These are phyloP conservation scores for Silybum marianum DNA, from an alignment of 129 eudicot genomes.

Conservation along the genomic window DNA sequence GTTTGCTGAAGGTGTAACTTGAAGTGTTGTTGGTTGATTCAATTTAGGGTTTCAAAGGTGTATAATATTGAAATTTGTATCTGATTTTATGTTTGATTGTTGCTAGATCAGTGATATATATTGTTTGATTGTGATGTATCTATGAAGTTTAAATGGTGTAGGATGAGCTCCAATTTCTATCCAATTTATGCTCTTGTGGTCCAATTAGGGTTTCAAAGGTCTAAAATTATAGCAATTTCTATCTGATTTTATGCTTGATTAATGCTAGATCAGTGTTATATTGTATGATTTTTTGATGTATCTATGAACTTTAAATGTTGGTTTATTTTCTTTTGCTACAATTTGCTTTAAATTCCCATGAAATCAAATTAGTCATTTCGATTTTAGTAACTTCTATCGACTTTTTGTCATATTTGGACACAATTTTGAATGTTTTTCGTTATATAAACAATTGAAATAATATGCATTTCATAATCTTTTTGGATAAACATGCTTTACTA, in stretches of 20 bases:
- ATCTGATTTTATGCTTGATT: constrained; percentile 1
- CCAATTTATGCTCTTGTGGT: neutral
- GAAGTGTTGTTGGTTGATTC: constrained; percentile 24
- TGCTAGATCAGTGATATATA: neutral
- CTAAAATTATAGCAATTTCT: neutral
- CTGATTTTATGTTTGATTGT: neutral
- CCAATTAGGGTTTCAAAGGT: neutral
- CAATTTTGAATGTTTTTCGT: neutral
- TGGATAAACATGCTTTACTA: neutral
- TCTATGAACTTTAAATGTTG: neutral
- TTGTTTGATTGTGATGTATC: too few relatives aligned
- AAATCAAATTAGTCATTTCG: neutral
- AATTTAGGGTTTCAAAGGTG: constrained; percentile 27
- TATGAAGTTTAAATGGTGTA: too few relatives aligned
- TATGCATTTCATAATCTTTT: constrained; percentile 3
- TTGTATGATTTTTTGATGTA: constrained; percentile 17
- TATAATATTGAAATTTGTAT: constrained; percentile 11
- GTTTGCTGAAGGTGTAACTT: constrained; percentile 17
- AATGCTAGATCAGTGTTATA: constrained; percentile 33
- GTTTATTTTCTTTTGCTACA: neutral
- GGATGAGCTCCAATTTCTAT: too few relatives aligned
- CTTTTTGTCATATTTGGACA: neutral
- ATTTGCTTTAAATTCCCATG: constrained; percentile 19
- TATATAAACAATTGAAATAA: too few relatives aligned
- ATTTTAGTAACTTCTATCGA: neutral